Percentiles rank a stretch among this genome's conserved stretches.
Evolutionary conservation across 164 flowering plant genomes (phyloP).

Genomic region (Protea cynaroides): DNA sequence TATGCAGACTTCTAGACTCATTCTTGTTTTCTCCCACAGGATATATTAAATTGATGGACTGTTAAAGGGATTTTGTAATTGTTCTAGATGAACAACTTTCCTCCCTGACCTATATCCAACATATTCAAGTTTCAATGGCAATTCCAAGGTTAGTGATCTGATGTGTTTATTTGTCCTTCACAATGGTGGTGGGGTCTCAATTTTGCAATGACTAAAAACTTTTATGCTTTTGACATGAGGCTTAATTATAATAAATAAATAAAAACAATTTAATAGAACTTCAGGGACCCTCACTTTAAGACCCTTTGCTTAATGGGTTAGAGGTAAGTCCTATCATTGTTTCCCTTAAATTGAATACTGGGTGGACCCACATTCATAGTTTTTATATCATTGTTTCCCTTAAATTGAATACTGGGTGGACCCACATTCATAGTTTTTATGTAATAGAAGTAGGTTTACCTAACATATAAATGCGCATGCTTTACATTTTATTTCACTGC

Average conservation of each 20-base stretch:
- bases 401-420: constrained; percentile 9
- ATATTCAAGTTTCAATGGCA: constrained; percentile 1
- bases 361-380: constrained; percentile 20
- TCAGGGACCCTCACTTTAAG: background rate
- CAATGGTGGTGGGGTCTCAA: constrained; percentile 2
- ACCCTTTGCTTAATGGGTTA: background rate
- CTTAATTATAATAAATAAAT: background rate
- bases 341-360: constrained; percentile 7
- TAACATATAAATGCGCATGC: constrained; percentile 14
- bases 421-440: constrained; percentile 20
- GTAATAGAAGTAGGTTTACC: constrained; percentile 35
- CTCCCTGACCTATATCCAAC: background rate
- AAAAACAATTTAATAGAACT: background rate
- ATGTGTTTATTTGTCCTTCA: background rate
- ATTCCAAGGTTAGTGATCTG: background rate
- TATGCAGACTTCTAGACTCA: too few species aligned
- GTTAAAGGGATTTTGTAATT: background rate
- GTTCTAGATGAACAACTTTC: background rate
- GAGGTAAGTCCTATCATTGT: constrained; percentile 11
- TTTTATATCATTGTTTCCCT: constrained; percentile 18
- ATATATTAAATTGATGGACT: background rate
- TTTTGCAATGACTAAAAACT: too few species aligned
- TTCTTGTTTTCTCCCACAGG: background rate
- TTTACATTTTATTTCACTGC: background rate
- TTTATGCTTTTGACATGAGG: constrained; percentile 2